Evolutionary conservation across 495 filamentous ascomycete genomes (phyloP), one percentile per base, ranked within the genome.

Genomic region (Aspergillus sparsus): DNA sequence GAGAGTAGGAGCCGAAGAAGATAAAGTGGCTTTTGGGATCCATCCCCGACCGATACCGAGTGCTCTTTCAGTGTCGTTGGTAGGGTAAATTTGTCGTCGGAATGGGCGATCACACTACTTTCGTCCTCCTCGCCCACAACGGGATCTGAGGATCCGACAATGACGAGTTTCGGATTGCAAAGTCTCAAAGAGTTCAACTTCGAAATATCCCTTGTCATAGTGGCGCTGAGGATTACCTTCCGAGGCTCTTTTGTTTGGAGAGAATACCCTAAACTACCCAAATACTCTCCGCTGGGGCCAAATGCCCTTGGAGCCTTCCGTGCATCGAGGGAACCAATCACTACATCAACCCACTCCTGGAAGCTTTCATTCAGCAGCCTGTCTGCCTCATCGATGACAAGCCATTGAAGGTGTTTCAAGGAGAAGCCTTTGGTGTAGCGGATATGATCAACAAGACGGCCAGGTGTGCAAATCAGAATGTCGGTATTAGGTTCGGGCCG

Each of bases 361-460:
- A 93, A 98, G 62, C 88, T 91, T 69, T 97, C 90, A 16, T 92
- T 89, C 4, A 98, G 85, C 7, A 98, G 77, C 62, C 93, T 86
- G 72, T 98, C 94, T 0, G 93, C 94, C 75, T 98, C 94, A 67
- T 98, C 94, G 34, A 98, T 89, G 16, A 96, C 84, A 16, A 93
- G 80, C 92, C 91, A 98, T 62, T 87, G 82, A 6, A 94, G 80
- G 72, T 87, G 82, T 36, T 87, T 79, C 50, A 92, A 77, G 4
- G 80, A 84, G 66, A 96, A 96, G 3, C 93, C 90, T 10, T 84
- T 83, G 3, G 94, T 97, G 61, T 86, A 83, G 56, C 86, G 85
- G 55, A 97, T 79, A 74, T 98, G 91, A 67, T 98, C 93, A 27
- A 98, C 91, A 8, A 98, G 80, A 46, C 94, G 83, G 58, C 95